phyloP scores from a whole-genome alignment of 345 rosid genomes.

The Turritis glabra region DNA sequence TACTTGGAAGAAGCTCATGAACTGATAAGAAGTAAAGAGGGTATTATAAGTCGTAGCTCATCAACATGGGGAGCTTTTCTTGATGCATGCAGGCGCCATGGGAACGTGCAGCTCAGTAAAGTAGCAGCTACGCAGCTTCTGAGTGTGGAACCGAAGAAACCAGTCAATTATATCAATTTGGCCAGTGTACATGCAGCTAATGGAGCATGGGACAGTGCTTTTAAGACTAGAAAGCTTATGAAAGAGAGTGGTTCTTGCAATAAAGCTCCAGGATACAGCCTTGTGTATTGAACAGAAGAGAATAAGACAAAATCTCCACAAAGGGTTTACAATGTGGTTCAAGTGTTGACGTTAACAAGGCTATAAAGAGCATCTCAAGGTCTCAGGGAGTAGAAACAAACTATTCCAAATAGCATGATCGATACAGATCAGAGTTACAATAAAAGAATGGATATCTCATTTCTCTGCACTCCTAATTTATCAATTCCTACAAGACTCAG shows the following conservation, averaged over 20 bases:
- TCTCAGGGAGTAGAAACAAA: slow-evolving; percentile 15
- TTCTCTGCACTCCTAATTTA: slow-evolving; percentile 8
- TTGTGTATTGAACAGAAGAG: slow-evolving; percentile 41
- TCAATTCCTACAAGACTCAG: slow-evolving; percentile 19
- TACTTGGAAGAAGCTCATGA: slow-evolving; percentile 56
- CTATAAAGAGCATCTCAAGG: slow-evolving; percentile 10
- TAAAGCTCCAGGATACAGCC: slow-evolving; percentile 63
- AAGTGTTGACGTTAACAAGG: slow-evolving; percentile 13
- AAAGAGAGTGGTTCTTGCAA: slow-evolving; percentile 48
- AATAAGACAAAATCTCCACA: not conserved
- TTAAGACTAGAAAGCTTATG: slow-evolving; percentile 48
- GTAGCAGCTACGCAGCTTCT: slow-evolving; percentile 52
- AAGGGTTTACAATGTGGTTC: not conserved
- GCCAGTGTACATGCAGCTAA: slow-evolving; percentile 57
- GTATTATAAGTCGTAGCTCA: slow-evolving; percentile 45
- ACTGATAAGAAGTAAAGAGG: slow-evolving; percentile 43
- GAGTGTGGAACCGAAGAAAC: slow-evolving; percentile 50
- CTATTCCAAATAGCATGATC: not conserved
- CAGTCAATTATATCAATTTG: slow-evolving; percentile 59
- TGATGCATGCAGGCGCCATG: slow-evolving; percentile 60
- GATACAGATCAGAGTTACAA: not conserved
- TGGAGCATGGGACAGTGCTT: slow-evolving; percentile 59
- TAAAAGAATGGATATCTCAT: slow-evolving; percentile 6
- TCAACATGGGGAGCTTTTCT: slow-evolving; percentile 71
- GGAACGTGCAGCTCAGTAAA: slow-evolving; percentile 48